These are phyloP conservation scores for Stephania japonica DNA, from an alignment of 164 flowering plant genomes.

Conservation along the genomic window DNA sequence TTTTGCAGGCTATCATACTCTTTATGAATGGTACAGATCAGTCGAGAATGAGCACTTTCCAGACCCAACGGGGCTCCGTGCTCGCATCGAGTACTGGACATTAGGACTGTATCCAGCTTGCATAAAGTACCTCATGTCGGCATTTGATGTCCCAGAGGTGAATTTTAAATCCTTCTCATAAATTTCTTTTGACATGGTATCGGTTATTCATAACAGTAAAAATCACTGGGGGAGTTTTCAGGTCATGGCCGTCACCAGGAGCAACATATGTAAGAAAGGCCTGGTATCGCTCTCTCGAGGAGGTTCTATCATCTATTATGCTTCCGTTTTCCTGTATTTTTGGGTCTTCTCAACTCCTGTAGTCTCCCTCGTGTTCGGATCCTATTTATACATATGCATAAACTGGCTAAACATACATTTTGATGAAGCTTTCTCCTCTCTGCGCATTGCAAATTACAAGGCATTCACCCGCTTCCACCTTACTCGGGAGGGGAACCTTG, in stretches of 20 bases:
- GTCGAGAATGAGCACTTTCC: conserved; percentile 96
- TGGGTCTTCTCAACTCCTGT: conserved; percentile 99
- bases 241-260: conserved; percentile 98
- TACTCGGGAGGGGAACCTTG: conserved; percentile 72
- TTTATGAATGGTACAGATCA: conserved; percentile 88
- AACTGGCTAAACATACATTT: conserved; percentile 98
- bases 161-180: not conserved
- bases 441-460: conserved; percentile 96
- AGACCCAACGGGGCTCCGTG: conserved; percentile 94
- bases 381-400: conserved; percentile 91
- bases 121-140: conserved; percentile 97
- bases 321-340: conserved; percentile 84
- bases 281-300: conserved; percentile 75
- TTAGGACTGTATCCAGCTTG: conserved; percentile 99
- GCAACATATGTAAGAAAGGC: conserved; percentile 78
- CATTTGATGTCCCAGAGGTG: conserved; percentile 99
- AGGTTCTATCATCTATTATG: conserved; percentile 73
- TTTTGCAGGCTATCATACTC: conserved; percentile 90
- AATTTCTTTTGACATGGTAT: no score
- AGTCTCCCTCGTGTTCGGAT: conserved; percentile 89
- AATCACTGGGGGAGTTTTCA: conserved; percentile 26
- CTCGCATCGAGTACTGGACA: conserved; percentile 95
- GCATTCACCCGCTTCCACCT: conserved; percentile 90
- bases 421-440: conserved; percentile 99
- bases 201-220: not conserved